Base-by-base conservation (phyloP, 2,329 filamentous ascomycete species). In the Calonectria fujianensis region DNA sequence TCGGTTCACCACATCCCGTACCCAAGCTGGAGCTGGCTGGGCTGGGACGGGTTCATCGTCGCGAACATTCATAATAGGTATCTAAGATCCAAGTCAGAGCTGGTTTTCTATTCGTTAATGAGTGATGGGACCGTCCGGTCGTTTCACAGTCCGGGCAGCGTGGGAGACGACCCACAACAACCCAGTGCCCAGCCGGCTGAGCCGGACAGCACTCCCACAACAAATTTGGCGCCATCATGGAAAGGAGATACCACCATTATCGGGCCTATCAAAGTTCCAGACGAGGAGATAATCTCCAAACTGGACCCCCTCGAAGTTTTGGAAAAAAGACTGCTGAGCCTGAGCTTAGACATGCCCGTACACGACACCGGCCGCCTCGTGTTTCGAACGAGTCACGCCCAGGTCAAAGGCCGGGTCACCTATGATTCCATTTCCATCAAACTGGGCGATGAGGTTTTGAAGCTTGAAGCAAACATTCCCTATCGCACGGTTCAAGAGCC, bases 11-110 rank as follows among this genome's bases (percentile, higher is more conserved):
- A 48, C 13, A 9, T 67, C 14, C 48, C 64, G 14, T 67, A 67
- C 45, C 64, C 64, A 11, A 67, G 64, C 48, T 67, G 64, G 64
- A 35, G 20, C 4, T 67, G 64, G 64, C 31, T 67, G 20, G 64
- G 64, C 24, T 67, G 64, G 64, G 20, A 20, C 5, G 64, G 64
- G 2, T 67, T 52, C 10, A 52, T 52, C 20, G 32, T 32, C 5
- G 24, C 6, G 3, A 39, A 29, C 32, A 52, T 54, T n/a, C 13
- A 67, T 24, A 67, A 67, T 8, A 20, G 20, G 3, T 3, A 13
- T 41, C 48, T 67, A 24, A 27, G 6, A 20, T 29, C 64, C 9
- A 39, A 41, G 31, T 54, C 64, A 4, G 64, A 54, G 16, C 20
- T 67, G n/a, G 1, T 41, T 7, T 67, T 67, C 18, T 67, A 67